phyloP scores from a whole-genome alignment of 1,284 basidiomycete genomes.

The Takashimella tepidaria region DNA sequence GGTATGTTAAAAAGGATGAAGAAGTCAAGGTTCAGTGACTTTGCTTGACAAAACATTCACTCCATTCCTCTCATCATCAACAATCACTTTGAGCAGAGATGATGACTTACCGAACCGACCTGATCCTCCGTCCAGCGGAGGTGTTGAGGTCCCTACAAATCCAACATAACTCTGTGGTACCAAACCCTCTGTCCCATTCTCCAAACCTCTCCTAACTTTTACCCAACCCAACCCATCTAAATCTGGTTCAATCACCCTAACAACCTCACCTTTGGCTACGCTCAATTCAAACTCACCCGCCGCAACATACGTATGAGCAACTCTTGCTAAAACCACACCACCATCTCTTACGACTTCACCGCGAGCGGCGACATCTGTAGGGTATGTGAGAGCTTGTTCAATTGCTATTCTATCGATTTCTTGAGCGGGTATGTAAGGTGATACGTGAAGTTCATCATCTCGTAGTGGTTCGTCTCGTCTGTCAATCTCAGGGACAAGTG shows the following conservation, averaged over 20 bases:
- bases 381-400: conserved; percentile 6
- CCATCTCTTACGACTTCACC: neutral
- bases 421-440: conserved; percentile 13
- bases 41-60: too few species aligned
- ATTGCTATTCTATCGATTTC: conserved; percentile 12
- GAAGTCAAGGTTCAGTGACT: neutral
- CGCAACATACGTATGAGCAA: conserved; percentile 6
- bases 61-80: too few species aligned
- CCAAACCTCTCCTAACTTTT: conserved; percentile 10
- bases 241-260: conserved; percentile 19
- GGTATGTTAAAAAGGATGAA: neutral
- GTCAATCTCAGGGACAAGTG: neutral
- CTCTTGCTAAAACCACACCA: conserved; percentile 8
- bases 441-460: conserved; percentile 17
- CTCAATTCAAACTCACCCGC: conserved; percentile 4
- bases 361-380: neutral
- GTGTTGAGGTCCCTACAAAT: conserved; percentile 5
- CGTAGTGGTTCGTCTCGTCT: conserved; percentile 13
- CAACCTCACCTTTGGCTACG: conserved; percentile 10
- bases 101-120: conserved; percentile 9
- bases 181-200: conserved; percentile 10
- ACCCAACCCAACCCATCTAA: conserved; percentile 18
- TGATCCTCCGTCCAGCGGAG: conserved; percentile 14
- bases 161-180: conserved; percentile 11
- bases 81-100: too few species aligned